These are phyloP conservation scores for Apiotrichum laibachii DNA, from an alignment of 1,284 basidiomycete species.

Conservation along the genomic window DNA sequence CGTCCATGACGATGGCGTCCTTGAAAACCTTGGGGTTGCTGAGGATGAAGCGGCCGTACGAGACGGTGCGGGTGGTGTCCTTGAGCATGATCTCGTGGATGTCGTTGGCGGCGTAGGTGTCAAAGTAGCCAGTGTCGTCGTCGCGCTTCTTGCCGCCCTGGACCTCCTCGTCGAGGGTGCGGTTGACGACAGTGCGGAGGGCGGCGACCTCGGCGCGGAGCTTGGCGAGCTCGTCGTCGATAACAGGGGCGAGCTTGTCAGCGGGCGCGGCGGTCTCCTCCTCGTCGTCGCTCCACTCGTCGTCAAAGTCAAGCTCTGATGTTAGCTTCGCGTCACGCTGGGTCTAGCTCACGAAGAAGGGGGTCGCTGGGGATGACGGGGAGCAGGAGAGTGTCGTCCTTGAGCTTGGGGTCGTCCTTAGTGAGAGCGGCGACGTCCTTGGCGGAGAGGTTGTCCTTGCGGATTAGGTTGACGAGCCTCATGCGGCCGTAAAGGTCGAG, in stretches of 20 bases:
- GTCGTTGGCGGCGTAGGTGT: conserved; percentile 82
- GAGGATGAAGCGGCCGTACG: conserved; percentile 88
- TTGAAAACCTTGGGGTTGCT: conserved; percentile 79
- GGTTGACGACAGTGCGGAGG: conserved; percentile 36
- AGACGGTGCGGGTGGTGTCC: conserved; percentile 88
- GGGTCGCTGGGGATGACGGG: conserved; percentile 81
- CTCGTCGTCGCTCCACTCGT: conserved; percentile 66
- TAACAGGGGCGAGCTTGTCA: not conserved
- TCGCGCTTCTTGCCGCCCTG: conserved; percentile 56
- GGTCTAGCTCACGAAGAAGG: conserved; percentile 70
- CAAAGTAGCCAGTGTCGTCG: conserved; percentile 92
- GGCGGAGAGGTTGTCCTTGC: conserved; percentile 55
- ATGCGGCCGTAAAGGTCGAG: conserved; percentile 70
- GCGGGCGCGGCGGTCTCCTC: conserved; percentile 30
- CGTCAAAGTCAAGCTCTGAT: conserved; percentile 61
- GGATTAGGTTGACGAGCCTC: conserved; percentile 80
- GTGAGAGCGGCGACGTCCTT: conserved; percentile 6
- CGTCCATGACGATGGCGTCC: conserved; percentile 85
- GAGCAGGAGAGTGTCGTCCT: conserved; percentile 70
- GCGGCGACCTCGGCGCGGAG: conserved; percentile 33
- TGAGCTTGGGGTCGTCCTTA: conserved; percentile 49
- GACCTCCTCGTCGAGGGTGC: conserved; percentile 28
- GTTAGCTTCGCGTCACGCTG: not conserved
- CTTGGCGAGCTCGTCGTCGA: conserved; percentile 30
- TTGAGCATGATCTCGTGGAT: conserved; percentile 62